phyloP scores from a whole-genome alignment of 2,329 filamentous ascomycete species.

The Arthrobotrys musiformis region DNA sequence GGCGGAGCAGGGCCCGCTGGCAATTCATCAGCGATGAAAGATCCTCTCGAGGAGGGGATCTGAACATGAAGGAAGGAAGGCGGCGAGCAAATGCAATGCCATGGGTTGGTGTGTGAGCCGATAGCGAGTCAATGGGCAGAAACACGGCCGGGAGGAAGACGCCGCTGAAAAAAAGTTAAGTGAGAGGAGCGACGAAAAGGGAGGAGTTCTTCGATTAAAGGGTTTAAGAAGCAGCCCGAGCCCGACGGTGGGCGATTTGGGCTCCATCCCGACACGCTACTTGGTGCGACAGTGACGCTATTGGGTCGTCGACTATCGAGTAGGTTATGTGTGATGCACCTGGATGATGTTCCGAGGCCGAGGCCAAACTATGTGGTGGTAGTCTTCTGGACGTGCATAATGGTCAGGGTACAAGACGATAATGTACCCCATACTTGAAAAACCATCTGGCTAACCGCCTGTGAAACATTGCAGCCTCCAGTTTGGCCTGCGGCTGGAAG shows the following conservation, averaged over 20 bases:
- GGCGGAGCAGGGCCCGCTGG: slow-evolving; percentile 42
- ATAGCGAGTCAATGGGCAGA: slow-evolving; percentile 38
- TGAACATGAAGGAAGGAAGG: slow-evolving; percentile 35
- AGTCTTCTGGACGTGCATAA: background rate
- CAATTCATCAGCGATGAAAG: slow-evolving; percentile 19
- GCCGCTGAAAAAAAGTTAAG: slow-evolving; percentile 27
- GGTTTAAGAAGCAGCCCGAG: slow-evolving; percentile 45
- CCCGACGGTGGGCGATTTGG: slow-evolving; percentile 16
- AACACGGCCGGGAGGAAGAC: slow-evolving; percentile 35
- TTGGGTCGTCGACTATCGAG: slow-evolving; percentile 20
- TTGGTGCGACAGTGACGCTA: slow-evolving; percentile 21
- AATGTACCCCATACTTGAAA: slow-evolving; percentile 35
- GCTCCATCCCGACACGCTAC: slow-evolving; percentile 25
- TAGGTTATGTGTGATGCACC: slow-evolving; percentile 8
- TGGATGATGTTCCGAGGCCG: slow-evolving; percentile 33
- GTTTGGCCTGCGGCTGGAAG: slow-evolving; percentile 47
- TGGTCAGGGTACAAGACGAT: slow-evolving; percentile 23
- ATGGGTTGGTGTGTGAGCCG: slow-evolving; percentile 35
- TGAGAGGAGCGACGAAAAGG: slow-evolving; percentile 36
- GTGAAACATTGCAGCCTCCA: slow-evolving; percentile 38
- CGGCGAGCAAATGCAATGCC: slow-evolving; percentile 27
- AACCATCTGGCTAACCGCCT: slow-evolving; percentile 31
- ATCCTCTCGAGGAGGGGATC: slow-evolving; percentile 40
- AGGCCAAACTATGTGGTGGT: slow-evolving; percentile 4
- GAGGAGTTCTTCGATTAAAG: slow-evolving; percentile 55